Percentiles rank a stretch among this genome's conserved stretches.
Evolutionary conservation across 805 yeast species (phyloP).

Genomic region (Torulaspora delbrueckii): DNA sequence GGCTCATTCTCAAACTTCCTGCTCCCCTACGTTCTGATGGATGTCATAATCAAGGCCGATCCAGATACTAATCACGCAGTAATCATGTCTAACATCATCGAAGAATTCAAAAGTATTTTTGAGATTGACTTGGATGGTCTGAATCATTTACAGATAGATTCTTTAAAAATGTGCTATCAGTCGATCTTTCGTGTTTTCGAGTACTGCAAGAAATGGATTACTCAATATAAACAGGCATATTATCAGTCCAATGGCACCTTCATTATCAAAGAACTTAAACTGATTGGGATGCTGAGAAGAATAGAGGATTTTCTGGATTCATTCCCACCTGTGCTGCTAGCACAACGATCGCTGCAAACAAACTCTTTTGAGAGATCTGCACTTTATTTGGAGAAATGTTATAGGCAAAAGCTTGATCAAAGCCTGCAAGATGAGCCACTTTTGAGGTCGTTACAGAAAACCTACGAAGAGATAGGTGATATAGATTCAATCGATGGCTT

Average conservation of each 20-base stretch:
- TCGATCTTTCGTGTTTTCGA: slow-evolving; percentile 75
- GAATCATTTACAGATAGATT: slow-evolving; percentile 54
- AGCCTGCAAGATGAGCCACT: slow-evolving; percentile 24
- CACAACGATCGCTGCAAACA: slow-evolving; percentile 74
- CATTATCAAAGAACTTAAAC: slow-evolving; percentile 25
- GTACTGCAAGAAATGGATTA: slow-evolving; percentile 73
- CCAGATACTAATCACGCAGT: slow-evolving; percentile 38
- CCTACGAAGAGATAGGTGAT: slow-evolving; percentile 85
- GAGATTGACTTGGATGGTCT: slow-evolving; percentile 41
- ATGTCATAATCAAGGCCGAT: slow-evolving; percentile 52
- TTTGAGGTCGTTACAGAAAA: slow-evolving; percentile 54
- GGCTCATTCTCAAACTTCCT: slow-evolving; percentile 62
- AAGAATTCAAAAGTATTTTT: slow-evolving; percentile 60
- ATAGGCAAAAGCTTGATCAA: slow-evolving; percentile 36
- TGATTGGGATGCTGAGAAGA: slow-evolving; percentile 26
- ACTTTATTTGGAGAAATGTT: slow-evolving; percentile 74
- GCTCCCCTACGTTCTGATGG: slow-evolving; percentile 70
- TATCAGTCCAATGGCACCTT: slow-evolving; percentile 27
- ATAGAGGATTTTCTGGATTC: slow-evolving; percentile 47
- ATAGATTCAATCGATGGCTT: slow-evolving; percentile 87
- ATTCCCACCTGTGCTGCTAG: slow-evolving; percentile 67
- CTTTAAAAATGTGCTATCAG: slow-evolving; percentile 60
- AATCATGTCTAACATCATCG: slow-evolving; percentile 42
- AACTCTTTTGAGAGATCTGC: slow-evolving; percentile 85
- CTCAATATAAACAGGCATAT: slow-evolving; percentile 38